phyloP scores from a whole-genome alignment of 2,329 filamentous ascomycete species.

The Scytalidium sp. region DNA sequence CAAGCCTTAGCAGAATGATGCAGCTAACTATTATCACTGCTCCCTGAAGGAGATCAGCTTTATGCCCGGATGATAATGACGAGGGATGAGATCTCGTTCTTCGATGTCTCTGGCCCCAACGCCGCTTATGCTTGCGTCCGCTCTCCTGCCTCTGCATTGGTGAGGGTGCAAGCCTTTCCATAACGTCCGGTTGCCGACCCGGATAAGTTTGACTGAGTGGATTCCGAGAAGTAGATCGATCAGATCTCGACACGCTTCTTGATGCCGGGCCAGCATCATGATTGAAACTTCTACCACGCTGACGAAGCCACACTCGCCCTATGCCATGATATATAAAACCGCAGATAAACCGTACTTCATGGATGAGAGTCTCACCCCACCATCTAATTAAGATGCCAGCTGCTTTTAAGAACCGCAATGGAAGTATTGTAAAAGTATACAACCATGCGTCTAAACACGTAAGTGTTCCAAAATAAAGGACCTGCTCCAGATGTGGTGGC shows the following conservation, averaged over 20 bases:
- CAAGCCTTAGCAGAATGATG: constrained; percentile 80
- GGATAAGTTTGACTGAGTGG: constrained; percentile 20
- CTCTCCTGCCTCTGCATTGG: constrained; percentile 14
- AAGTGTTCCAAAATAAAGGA: constrained; percentile 82
- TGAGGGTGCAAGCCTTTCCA: constrained; percentile 2
- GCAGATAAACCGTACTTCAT: constrained; percentile 69
- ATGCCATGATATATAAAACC: constrained; percentile 78
- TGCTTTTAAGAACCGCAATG: constrained; percentile 82
- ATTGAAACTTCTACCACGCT: constrained; percentile 45
- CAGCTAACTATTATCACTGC: constrained; percentile 85
- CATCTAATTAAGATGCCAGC: constrained; percentile 72
- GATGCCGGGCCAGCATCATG: constrained; percentile 20
- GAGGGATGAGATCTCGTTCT: constrained; percentile 84
- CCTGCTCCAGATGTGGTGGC: constrained; percentile 77
- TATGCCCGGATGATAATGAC: constrained; percentile 80
- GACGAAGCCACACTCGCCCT: constrained; percentile 69
- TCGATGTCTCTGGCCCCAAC: constrained; percentile 51
- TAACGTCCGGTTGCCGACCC: constrained; percentile 13
- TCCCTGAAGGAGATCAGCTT: constrained; percentile 91
- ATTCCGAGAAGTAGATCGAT: constrained; percentile 18
- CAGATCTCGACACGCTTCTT: constrained; percentile 22
- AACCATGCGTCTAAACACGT: constrained; percentile 96
- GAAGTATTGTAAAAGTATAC: constrained; percentile 93
- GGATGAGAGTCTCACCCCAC: constrained; percentile 70
- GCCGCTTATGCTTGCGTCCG: constrained; percentile 23